Conservation (phyloP, 129 eudicot genomes). For the Chrysanthemum seticuspe region DNA sequence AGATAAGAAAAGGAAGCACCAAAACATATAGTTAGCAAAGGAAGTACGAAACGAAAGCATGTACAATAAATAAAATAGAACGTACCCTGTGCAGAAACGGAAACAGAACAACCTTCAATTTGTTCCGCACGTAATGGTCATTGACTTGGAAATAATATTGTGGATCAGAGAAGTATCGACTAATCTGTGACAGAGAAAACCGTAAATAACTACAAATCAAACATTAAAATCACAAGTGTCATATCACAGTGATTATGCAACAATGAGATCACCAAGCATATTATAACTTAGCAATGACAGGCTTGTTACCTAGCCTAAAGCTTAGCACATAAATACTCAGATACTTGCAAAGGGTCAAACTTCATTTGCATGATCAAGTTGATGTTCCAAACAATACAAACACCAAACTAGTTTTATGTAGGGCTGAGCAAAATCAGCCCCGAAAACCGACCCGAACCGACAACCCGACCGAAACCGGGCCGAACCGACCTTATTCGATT, state of each 20-base stretch:
- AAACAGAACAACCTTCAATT: conserved; percentile 65
- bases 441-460: no score
- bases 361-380: conserved; percentile 16
- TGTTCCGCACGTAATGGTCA: conserved; percentile 67
- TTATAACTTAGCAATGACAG: neutral
- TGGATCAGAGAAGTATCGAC: conserved; percentile 69
- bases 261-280: neutral
- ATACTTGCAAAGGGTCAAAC: neutral
- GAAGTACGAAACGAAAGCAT: neutral
- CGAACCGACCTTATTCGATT: no score
- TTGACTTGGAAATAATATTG: conserved; percentile 73
- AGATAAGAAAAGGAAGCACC: conserved; percentile 1
- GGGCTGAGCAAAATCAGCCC: no score
- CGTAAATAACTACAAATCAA: conserved; percentile 12
- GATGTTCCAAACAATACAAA: conserved; percentile 1
- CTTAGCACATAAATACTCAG: neutral
- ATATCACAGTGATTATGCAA: neutral
- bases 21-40: neutral
- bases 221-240: conserved; percentile 4
- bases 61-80: neutral
- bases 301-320: conserved; percentile 17
- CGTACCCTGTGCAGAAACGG: conserved; percentile 71
- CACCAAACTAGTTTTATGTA: neutral
- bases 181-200: conserved; percentile 42
- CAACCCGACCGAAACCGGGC: no score